These are phyloP conservation scores for Ehretia macrophylla DNA, from an alignment of 257 asterid genomes.

Conservation along the genomic window DNA sequence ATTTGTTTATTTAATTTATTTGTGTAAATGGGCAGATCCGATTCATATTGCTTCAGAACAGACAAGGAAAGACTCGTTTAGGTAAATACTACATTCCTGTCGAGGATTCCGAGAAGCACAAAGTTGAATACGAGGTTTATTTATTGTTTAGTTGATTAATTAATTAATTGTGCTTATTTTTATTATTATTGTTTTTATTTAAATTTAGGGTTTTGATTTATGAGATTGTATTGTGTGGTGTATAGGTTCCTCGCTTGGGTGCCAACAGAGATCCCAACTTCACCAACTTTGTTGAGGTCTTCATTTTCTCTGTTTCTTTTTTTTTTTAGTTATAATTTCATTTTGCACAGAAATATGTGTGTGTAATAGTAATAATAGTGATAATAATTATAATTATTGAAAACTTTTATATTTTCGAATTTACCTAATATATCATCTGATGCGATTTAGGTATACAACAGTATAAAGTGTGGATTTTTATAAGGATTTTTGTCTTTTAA, in stretches of 20 bases:
- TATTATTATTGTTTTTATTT: background rate
- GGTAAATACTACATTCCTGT: slow-evolving; percentile 97
- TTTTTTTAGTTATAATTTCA: background rate
- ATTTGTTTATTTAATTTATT: background rate
- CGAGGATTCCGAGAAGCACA: slow-evolving; percentile 99
- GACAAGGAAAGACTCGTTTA: slow-evolving; percentile 95
- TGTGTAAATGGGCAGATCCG: slow-evolving; percentile 65
- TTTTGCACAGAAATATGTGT: too few species aligned
- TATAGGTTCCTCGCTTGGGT: slow-evolving; percentile 86
- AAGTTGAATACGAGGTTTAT: slow-evolving; percentile 89
- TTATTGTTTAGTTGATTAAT: slow-evolving; percentile 1
- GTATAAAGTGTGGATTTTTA: too few species aligned
- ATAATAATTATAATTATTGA: too few species aligned
- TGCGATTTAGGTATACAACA: too few species aligned
- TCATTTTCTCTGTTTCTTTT: background rate
- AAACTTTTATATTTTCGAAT: too few species aligned
- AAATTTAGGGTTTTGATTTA: slow-evolving; percentile 4
- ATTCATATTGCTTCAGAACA: slow-evolving; percentile 86
- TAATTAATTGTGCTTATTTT: background rate
- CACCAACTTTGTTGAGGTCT: slow-evolving; percentile 89
- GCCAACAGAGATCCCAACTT: slow-evolving; percentile 89
- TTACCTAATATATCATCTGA: too few species aligned
- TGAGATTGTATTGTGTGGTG: background rate
- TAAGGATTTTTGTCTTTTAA: too few species aligned
- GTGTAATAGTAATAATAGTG: too few species aligned